Conservation (phyloP, 805 yeast genomes). For the Barnettozyma populi region DNA sequence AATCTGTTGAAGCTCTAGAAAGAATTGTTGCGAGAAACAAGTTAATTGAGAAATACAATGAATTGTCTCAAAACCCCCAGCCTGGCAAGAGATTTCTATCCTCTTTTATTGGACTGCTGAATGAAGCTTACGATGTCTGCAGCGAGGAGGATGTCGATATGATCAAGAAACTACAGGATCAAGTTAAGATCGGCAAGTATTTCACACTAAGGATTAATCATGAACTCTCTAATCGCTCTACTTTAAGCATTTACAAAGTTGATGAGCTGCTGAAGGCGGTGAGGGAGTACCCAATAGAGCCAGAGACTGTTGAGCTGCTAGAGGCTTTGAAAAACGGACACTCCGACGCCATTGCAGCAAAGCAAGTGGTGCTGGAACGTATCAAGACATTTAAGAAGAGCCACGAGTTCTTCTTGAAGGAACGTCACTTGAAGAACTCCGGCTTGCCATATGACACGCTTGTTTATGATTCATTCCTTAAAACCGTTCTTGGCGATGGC, state of each 20-base stretch:
- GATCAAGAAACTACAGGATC: constrained; percentile 9
- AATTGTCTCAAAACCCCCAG: constrained; percentile 10
- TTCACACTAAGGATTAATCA: constrained; percentile 11
- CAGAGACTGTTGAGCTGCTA: constrained; percentile 12
- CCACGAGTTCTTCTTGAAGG: neutral
- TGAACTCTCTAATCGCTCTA: constrained; percentile 1
- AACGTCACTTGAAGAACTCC: constrained; percentile 3
- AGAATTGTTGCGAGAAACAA: constrained; percentile 31
- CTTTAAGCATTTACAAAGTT: constrained; percentile 6
- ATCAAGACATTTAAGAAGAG: neutral
- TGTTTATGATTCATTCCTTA: constrained; percentile 8
- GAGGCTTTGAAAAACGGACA: constrained; percentile 12
- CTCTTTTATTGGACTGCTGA: constrained; percentile 21
- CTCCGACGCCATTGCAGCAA: constrained; percentile 9
- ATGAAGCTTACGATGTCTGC: constrained; percentile 24
- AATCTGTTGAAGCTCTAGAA: constrained; percentile 39
- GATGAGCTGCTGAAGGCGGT: constrained; percentile 9
- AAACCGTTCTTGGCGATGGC: constrained; percentile 25
- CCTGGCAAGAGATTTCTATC: constrained; percentile 5
- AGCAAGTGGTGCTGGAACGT: constrained; percentile 3
- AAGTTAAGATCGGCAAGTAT: constrained; percentile 13
- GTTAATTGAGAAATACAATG: constrained; percentile 33
- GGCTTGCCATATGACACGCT: neutral
- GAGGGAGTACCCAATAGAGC: constrained; percentile 22
- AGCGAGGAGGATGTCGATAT: constrained; percentile 18